Evolutionary conservation across 441 rosid genomes (phyloP), one percentile per base, ranked within the genome.

Genomic region (Aleurites moluccanus): DNA sequence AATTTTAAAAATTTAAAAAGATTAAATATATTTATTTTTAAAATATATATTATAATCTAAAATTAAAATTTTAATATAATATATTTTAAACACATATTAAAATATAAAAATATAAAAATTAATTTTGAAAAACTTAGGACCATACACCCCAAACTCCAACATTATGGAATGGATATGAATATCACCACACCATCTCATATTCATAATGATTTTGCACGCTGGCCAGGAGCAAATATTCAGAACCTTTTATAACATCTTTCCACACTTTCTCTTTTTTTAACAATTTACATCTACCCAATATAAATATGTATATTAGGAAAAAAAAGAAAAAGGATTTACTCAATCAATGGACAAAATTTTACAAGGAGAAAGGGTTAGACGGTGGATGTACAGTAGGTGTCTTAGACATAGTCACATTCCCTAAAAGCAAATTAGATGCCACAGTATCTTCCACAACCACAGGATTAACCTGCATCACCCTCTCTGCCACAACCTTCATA

Each of bases 401-500:
- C 27, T 52, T 77, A 21, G 98, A 85, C 91, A 87, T 83, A 2
- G 90, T 85, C 59, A 74, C 77, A 76, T 94, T 92, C 33, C 90
- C 89, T 0, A 64, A 0, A 30, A 90, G 77, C 69, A 88, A 82
- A 73, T 75, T 89, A 0, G 84, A 76, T 0, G 93, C 92, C 10
- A 84, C 49, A 0, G 89, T 74, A 77, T 94, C 98, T 82, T 94
- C 97, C 16, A 79, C 45, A 45, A 72, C 68, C 10, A 87, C 88
- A 6, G 94, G 92, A 49, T 88, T 73, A 72, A 92, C 87, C 81
- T 74, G 92, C 86, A 83, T 38, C 23, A 94, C 91, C 64, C 85
- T 86, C 83, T 92, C 98, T 0, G 93, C 91, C 2, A 90, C 70
- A n/a, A 92, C 72, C 79, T 88, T 90, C 69, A 90, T 82, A 0